Conservation (phyloP, 1,284 basidiomycete genomes). For the Wallemia hederae region DNA sequence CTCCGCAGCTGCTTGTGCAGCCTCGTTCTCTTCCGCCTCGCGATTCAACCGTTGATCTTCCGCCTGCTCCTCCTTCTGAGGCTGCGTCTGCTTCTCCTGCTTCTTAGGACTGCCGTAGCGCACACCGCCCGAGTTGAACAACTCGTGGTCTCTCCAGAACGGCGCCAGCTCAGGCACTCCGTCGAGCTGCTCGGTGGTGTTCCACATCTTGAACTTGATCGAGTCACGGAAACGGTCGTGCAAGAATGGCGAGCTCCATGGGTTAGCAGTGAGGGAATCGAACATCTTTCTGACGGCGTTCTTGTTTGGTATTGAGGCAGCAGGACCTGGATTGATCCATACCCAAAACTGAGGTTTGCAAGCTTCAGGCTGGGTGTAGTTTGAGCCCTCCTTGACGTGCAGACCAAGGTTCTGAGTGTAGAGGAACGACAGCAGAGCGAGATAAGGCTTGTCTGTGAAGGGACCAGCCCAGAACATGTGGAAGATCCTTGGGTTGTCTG, state of each 20-base stretch:
- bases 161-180: constrained; percentile 41
- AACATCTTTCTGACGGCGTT: constrained; percentile 36
- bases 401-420: constrained; percentile 54
- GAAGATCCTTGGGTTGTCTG: constrained; percentile 37
- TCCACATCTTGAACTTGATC: constrained; percentile 64
- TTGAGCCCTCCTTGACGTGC: constrained; percentile 14
- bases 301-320: constrained; percentile 35
- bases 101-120: constrained; percentile 18
- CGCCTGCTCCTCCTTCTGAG: constrained; percentile 18
- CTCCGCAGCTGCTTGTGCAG: constrained; percentile 8
- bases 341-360: constrained; percentile 57
- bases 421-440: constrained; percentile 43
- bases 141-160: constrained; percentile 32
- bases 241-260: constrained; percentile 58
- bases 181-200: constrained; percentile 63
- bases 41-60: constrained; percentile 8
- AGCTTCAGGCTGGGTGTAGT: constrained; percentile 12
- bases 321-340: constrained; percentile 54
- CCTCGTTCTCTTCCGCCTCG: constrained; percentile 9
- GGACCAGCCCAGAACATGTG: constrained; percentile 66
- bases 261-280: constrained; percentile 35
- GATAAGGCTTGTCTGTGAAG: constrained; percentile 58
- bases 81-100: constrained; percentile 7
- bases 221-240: constrained; percentile 47
- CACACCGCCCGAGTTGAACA: constrained; percentile 46